Evolutionary conservation across 192 early-diverging fungal genomes (phyloP), one percentile per base, ranked within the genome.

Genomic region (Coemansia sp.): DNA sequence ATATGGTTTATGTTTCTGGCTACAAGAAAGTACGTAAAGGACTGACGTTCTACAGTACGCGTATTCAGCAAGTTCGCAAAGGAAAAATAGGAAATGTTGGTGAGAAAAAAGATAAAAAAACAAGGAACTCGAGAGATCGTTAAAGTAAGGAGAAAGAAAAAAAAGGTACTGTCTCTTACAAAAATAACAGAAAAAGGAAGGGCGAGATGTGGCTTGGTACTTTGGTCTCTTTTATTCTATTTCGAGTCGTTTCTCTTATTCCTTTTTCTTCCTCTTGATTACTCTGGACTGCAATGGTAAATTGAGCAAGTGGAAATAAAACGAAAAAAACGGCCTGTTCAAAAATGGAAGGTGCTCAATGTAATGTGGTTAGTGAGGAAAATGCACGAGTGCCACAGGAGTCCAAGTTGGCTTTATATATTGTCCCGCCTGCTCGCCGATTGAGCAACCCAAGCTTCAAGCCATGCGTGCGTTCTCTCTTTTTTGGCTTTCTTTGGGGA

Each of bases 281-380:
- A 59, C 57, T 59, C 40, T 41, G 39, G 16, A 41, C 13, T 40
- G 39, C 11, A 38, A 59, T 9, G 52, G 21, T 9, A 13, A 54
- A 54, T 48, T 13, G 62, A 32, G 32, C 32, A 32, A 32, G 37
- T 62, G 9, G 38, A 62, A n/a, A 23, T 11, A 40, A 50, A 49
- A 32, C 32, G 32, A 16, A 6, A 18, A 16, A 16, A n/a, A 37
- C 43, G 15, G 18, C 26, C 48, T 52, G 26, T 32, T 45, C 63
- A 64, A 64, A 37, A 61, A 61, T 56, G 56, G 56, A 56, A 56
- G 26, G 21, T 56, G 19, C 26, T 32, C 56, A 26, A 37, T 12
- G 56, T 56, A 32, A 38, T 56, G 23, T 56, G 56, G 56, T 50
- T 50, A 50, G 32, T 32, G 32, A 18, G 48, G 48, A 50, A 50